phyloP scores from a whole-genome alignment of 2,329 filamentous ascomycete genomes.

The Zopfia rhizophila region DNA sequence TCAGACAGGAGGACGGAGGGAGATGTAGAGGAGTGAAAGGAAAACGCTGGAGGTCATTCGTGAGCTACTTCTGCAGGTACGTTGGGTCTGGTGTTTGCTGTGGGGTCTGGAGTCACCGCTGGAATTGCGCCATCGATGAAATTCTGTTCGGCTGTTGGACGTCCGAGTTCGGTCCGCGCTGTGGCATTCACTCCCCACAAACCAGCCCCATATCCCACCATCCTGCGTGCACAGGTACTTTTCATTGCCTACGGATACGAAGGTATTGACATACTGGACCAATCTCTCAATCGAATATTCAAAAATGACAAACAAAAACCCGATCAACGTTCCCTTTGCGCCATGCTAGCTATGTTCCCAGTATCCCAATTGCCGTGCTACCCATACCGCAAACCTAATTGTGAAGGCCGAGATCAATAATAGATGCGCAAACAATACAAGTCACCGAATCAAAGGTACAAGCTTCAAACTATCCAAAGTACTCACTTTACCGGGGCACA shows the following conservation, averaged over 20 bases:
- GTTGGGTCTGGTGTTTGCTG: conserved; percentile 10
- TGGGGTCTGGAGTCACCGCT: conserved; percentile 45
- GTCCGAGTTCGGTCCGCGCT: conserved; percentile 36
- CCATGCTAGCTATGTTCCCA: conserved; percentile 16
- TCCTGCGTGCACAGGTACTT: conserved; percentile 1
- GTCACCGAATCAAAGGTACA: conserved; percentile 17
- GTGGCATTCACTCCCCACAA: conserved; percentile 32
- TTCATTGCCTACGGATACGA: conserved; percentile 4
- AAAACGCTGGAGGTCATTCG: conserved; percentile 18
- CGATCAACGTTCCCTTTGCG: too few relatives aligned
- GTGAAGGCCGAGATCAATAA: conserved; percentile 5
- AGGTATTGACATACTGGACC: conserved; percentile 19
- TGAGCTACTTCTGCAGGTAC: conserved; percentile 35
- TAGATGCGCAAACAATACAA: conserved; percentile 7
- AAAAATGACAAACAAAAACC: background rate
- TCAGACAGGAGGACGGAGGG: conserved; percentile 1
- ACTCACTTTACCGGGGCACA: conserved; percentile 45
- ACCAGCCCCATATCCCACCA: conserved; percentile 3
- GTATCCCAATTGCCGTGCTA: conserved; percentile 17
- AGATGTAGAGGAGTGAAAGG: conserved; percentile 5
- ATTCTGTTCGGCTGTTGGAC: too few relatives aligned
- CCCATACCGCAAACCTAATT: conserved; percentile 10
- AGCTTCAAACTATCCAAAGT: conserved; percentile 3
- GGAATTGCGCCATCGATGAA: conserved; percentile 44
- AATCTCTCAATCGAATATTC: background rate